Conservation (phyloP, 164 flowering plant species). For the Piper longum region DNA sequence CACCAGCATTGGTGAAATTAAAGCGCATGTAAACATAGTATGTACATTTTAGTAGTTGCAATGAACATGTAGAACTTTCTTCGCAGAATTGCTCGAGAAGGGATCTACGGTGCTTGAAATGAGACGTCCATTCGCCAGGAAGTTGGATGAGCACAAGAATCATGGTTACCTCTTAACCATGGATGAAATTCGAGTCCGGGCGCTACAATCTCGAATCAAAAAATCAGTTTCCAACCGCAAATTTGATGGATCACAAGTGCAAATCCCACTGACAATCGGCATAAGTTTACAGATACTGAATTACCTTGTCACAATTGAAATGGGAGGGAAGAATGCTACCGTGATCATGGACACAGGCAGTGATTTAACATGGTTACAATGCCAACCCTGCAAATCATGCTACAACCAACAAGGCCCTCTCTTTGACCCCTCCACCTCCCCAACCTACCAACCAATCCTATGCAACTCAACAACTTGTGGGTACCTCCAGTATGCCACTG, state of each 20-base stretch:
- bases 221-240: neutral
- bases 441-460: conserved; percentile 31
- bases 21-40: no score
- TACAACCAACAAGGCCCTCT: conserved; percentile 41
- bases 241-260: conserved; percentile 13
- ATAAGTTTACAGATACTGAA: conserved; percentile 45
- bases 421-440: conserved; percentile 25
- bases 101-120: conserved; percentile 50
- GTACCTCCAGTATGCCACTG: conserved; percentile 36
- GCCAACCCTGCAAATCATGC: conserved; percentile 57
- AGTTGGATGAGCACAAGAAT: conserved; percentile 25
- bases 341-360: conserved; percentile 87
- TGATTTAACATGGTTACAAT: conserved; percentile 81
- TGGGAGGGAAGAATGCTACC: conserved; percentile 45
- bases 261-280: conserved; percentile 54
- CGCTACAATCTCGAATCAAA: conserved; percentile 32
- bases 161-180: conserved; percentile 15
- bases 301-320: conserved; percentile 48
- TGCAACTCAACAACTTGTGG: conserved; percentile 57
- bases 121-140: conserved; percentile 29
- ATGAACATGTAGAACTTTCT: neutral
- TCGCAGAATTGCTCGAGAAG: conserved; percentile 27
- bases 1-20: no score
- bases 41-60: no score
- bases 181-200: conserved; percentile 33